A percentile compares a stretch with the other conserved stretches of the same genome.
phyloP scores from a whole-genome alignment of 176 grass and related monocot species.

The Luzula sylvatica region DNA sequence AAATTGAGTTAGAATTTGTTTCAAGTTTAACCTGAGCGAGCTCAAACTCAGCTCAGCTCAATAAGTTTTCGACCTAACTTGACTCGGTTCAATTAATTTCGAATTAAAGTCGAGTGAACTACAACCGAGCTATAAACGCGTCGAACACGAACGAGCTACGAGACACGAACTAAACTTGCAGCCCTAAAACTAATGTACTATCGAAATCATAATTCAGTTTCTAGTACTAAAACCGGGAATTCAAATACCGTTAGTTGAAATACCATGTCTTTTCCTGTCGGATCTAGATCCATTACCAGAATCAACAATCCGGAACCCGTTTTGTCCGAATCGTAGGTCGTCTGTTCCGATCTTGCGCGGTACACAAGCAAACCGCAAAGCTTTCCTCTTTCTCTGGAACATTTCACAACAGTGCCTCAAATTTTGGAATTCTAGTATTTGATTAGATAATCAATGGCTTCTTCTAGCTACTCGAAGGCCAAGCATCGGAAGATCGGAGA shows the following conservation, averaged over 20 bases:
- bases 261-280: neutral
- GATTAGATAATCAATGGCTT: slow-evolving; percentile 44
- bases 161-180: too few relatives aligned
- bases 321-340: slow-evolving; percentile 1
- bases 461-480: slow-evolving; percentile 35
- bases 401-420: neutral
- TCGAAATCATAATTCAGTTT: too few relatives aligned
- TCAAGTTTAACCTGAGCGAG: too few relatives aligned
- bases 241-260: neutral
- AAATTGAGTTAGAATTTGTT: too few relatives aligned
- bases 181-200: too few relatives aligned
- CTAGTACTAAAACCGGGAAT: too few relatives aligned
- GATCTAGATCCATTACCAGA: neutral
- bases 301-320: neutral
- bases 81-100: too few relatives aligned
- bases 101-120: too few relatives aligned
- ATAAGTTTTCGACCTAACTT: too few relatives aligned
- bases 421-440: neutral
- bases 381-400: neutral
- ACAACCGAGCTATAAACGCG: too few relatives aligned
- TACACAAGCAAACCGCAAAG: neutral
- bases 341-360: slow-evolving; percentile 40
- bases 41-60: too few relatives aligned
- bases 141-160: too few relatives aligned
- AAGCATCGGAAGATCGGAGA: slow-evolving; percentile 54